Conservation (phyloP, 202 grass and related monocot genomes). For the Setaria viridis region DNA sequence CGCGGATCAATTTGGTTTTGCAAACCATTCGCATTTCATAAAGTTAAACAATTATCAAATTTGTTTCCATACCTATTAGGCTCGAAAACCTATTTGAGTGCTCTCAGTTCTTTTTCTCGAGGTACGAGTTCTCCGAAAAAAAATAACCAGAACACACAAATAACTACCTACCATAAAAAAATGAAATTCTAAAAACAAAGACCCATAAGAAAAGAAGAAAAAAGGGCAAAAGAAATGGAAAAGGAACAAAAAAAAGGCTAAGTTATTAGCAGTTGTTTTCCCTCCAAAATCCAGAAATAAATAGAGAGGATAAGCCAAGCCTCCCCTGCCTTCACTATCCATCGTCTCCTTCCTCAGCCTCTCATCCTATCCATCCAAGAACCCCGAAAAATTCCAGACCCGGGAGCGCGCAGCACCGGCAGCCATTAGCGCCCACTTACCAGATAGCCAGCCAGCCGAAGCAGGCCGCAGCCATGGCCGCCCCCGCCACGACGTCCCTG, state of each 20-base stretch:
- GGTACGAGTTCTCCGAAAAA: background rate
- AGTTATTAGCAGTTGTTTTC: background rate
- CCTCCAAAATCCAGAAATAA: slow-evolving; percentile 50
- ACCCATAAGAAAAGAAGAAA: background rate
- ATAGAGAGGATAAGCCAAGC: slow-evolving; percentile 52
- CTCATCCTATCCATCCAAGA: slow-evolving; percentile 41
- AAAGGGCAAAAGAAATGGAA: background rate
- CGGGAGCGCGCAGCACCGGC: slow-evolving; percentile 1
- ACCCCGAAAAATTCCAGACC: slow-evolving; percentile 20
- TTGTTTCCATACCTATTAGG: background rate
- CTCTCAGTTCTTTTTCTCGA: background rate
- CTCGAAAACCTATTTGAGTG: background rate
- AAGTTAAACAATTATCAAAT: background rate
- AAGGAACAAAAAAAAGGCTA: background rate
- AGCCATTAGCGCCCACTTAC: background rate
- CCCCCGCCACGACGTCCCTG: slow-evolving; percentile 33
- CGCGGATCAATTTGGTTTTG: background rate
- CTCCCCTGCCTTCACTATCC: slow-evolving; percentile 17
- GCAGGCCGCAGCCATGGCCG: slow-evolving; percentile 48
- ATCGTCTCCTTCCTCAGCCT: slow-evolving; percentile 40
- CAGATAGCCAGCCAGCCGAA: slow-evolving; percentile 1
- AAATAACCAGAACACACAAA: background rate
- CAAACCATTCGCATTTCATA: background rate
- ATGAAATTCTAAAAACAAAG: background rate
- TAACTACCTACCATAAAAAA: background rate